Evolutionary conservation across 768 basidiomycete genomes (phyloP).

Genomic region (Suillus decipiens): DNA sequence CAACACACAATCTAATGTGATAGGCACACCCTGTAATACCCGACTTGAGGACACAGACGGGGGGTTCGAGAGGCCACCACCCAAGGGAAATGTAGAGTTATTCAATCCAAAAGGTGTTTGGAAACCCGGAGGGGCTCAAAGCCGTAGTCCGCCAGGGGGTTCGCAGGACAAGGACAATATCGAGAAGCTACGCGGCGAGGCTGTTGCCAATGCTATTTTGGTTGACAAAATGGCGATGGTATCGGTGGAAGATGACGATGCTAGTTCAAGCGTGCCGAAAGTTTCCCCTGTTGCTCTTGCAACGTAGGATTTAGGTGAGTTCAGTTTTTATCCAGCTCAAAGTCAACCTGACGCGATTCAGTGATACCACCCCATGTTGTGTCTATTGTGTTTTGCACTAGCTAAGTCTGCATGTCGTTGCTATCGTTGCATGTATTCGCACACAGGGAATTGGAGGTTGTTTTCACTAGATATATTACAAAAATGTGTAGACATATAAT

Average conservation of each 20-base stretch:
- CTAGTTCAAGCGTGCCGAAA: conserved; percentile 16
- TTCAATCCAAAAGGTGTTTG: conserved; percentile 37
- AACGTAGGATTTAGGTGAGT: conserved; percentile 28
- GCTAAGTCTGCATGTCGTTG: conserved; percentile 30
- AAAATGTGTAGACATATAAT: conserved; percentile 42
- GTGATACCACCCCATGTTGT: conserved; percentile 14
- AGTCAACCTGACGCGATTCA: conserved; percentile 13
- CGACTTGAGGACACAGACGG: conserved; percentile 49
- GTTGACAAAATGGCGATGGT: conserved; percentile 40
- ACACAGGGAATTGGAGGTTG: conserved; percentile 19
- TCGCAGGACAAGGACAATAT: conserved; percentile 29
- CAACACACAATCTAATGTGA: conserved; percentile 22
- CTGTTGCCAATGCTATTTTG: conserved; percentile 36
- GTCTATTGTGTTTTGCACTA: conserved; percentile 21
- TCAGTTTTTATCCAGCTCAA: neutral
- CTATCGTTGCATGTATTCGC: conserved; percentile 29
- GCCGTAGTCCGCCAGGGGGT: conserved; percentile 16
- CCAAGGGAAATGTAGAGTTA: conserved; percentile 44
- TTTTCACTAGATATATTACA: conserved; percentile 37
- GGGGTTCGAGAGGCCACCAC: conserved; percentile 48
- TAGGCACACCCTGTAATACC: conserved; percentile 9
- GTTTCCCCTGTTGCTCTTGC: conserved; percentile 25
- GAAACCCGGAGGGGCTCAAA: conserved; percentile 21
- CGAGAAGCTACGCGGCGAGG: conserved; percentile 38
- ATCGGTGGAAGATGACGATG: conserved; percentile 34